phyloP scores from a whole-genome alignment of 2,329 filamentous ascomycete species.

The Pezicula carpinea region DNA sequence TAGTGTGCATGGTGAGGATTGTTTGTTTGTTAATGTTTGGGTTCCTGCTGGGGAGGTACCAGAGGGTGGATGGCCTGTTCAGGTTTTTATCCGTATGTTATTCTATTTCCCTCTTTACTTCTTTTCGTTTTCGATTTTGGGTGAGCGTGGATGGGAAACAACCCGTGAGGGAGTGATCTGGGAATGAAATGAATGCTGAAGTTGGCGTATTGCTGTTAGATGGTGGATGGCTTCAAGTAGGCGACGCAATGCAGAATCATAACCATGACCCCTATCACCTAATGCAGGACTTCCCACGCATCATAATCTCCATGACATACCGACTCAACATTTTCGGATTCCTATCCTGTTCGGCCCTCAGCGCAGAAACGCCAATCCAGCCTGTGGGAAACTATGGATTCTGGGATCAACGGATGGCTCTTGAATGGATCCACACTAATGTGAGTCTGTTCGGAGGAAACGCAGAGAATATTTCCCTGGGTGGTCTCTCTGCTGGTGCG shows the following conservation, averaged over 20 bases:
- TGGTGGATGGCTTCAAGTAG: conserved; percentile 42
- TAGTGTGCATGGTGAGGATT: conserved; percentile 33
- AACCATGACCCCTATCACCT: conserved; percentile 35
- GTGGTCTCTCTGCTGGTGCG: conserved; percentile 37
- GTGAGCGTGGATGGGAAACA: not conserved
- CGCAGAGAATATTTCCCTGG: conserved; percentile 37
- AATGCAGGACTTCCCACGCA: conserved; percentile 15
- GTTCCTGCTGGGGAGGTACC: conserved; percentile 24
- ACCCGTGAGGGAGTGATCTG: not conserved
- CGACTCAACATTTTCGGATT: conserved; percentile 45
- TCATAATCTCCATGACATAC: conserved; percentile 42
- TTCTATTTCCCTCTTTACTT: not conserved
- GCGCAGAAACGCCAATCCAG: conserved; percentile 22
- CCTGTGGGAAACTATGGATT: conserved; percentile 34
- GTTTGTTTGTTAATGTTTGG: conserved; percentile 43
- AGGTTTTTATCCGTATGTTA: conserved; percentile 1
- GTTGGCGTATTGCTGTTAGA: conserved; percentile 24
- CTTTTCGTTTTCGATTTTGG: not conserved
- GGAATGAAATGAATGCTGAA: not conserved
- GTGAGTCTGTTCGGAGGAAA: conserved; percentile 37
- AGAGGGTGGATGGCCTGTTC: conserved; percentile 1
- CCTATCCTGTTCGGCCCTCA: conserved; percentile 34
- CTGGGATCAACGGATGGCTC: conserved; percentile 42
- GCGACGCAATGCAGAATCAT: conserved; percentile 35
- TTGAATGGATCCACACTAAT: conserved; percentile 45